phyloP scores from a whole-genome alignment of 495 filamentous ascomycete genomes.

The Tuber umbilicatum region DNA sequence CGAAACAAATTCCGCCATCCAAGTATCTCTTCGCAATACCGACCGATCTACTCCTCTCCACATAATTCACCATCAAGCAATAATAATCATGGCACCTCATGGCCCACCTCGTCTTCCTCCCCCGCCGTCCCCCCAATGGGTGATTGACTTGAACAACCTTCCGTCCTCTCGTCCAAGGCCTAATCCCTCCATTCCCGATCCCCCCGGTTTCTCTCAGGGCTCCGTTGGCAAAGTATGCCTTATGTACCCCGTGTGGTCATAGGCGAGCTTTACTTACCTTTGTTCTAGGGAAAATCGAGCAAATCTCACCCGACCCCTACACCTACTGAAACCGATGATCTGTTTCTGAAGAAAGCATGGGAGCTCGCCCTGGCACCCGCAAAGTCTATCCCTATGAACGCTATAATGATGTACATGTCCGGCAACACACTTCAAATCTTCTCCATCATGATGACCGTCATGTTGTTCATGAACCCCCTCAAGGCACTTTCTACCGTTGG shows the following conservation, averaged over 20 bases:
- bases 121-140: constrained; percentile 63
- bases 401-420: constrained; percentile 99
- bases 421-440: constrained; percentile 98
- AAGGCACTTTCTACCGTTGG: constrained; percentile 73
- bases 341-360: constrained; percentile 99
- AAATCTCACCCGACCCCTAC: constrained; percentile 50
- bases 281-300: constrained; percentile 42
- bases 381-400: constrained; percentile 95
- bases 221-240: constrained; percentile 52
- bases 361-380: constrained; percentile 90
- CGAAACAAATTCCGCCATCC: constrained; percentile 4
- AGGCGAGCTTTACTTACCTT: constrained; percentile 36
- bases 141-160: constrained; percentile 63
- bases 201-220: constrained; percentile 68
- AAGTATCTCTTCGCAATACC: background rate
- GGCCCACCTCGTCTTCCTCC: constrained; percentile 36
- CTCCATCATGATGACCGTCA: constrained; percentile 99
- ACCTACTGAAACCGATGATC: constrained; percentile 75
- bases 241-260: background rate
- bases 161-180: constrained; percentile 51
- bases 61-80: background rate
- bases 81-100: constrained; percentile 27
- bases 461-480: constrained; percentile 95
- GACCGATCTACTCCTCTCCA: background rate
- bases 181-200: constrained; percentile 64